A percentile compares a stretch with the other conserved stretches of the same genome.
These are phyloP conservation scores for Amanita phalloides DNA, from an alignment of 768 basidiomycete genomes.

Conservation along the genomic window DNA sequence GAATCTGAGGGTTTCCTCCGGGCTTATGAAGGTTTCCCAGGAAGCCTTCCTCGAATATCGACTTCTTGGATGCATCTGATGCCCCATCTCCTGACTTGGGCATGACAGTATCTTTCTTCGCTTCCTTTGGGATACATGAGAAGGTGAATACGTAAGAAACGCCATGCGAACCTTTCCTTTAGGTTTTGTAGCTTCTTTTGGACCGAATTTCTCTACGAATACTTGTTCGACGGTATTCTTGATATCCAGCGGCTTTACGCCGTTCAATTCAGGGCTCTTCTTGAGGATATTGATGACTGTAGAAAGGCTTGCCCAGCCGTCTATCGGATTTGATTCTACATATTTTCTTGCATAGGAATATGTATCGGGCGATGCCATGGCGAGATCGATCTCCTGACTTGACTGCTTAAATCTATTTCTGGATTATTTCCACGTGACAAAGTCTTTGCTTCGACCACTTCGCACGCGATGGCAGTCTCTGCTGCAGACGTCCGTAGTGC, in stretches of 20 bases:
- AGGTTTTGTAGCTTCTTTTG: constrained; percentile 53
- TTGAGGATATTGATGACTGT: constrained; percentile 55
- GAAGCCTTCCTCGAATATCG: constrained; percentile 92
- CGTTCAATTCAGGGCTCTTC: constrained; percentile 51
- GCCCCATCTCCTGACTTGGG: constrained; percentile 16
- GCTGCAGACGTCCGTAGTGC: constrained; percentile 82
- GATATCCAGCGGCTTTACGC: constrained; percentile 77
- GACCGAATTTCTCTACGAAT: constrained; percentile 60
- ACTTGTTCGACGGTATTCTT: constrained; percentile 71
- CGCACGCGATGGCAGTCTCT: constrained; percentile 43
- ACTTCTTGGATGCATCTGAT: constrained; percentile 30
- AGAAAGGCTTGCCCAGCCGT: constrained; percentile 74
- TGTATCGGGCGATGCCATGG: constrained; percentile 55
- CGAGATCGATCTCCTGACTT: not conserved
- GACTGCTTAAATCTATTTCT: not conserved
- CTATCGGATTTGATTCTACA: constrained; percentile 37
- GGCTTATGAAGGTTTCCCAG: constrained; percentile 87
- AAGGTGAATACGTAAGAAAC: not conserved
- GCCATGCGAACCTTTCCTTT: constrained; percentile 47
- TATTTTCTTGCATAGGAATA: constrained; percentile 24
- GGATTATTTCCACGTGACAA: not conserved
- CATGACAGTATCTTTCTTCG: constrained; percentile 35
- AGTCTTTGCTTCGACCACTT: not conserved
- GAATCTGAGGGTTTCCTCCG: constrained; percentile 86
- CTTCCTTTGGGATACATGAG: constrained; percentile 23